These are phyloP conservation scores for Punctularia strigosozonata DNA, from an alignment of 768 basidiomycete genomes.

Conservation along the genomic window DNA sequence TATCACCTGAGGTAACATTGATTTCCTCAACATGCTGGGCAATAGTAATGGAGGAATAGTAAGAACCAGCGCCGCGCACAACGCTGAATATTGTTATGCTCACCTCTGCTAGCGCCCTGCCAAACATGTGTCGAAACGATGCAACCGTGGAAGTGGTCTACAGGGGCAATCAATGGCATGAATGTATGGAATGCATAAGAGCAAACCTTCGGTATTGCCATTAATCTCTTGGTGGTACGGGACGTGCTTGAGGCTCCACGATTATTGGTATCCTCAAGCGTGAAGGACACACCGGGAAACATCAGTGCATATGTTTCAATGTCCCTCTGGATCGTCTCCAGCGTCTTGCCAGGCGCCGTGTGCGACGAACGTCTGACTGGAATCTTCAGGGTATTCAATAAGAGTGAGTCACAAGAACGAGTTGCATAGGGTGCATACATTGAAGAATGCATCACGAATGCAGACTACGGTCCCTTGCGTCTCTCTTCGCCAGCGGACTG, in stretches of 20 bases:
- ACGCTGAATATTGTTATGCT: constrained; percentile 9
- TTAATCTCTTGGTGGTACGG: constrained; percentile 29
- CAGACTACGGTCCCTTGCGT: constrained; percentile 70
- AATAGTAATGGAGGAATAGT: constrained; percentile 3
- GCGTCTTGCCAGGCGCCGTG: constrained; percentile 40
- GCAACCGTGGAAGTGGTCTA: constrained; percentile 56
- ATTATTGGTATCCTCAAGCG: constrained; percentile 45
- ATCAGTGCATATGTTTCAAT: constrained; percentile 65
- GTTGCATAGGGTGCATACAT: constrained; percentile 33
- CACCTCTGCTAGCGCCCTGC: constrained; percentile 61
- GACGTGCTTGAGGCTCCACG: constrained; percentile 19
- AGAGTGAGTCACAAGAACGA: constrained; percentile 4
- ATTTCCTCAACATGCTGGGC: constrained; percentile 61
- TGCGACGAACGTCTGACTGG: constrained; percentile 74
- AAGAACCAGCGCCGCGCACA: neutral
- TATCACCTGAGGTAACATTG: constrained; percentile 29
- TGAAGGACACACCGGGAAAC: constrained; percentile 59
- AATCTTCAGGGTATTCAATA: constrained; percentile 32
- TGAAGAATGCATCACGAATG: constrained; percentile 84
- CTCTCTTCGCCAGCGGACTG: constrained; percentile 66
- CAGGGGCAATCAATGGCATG: neutral
- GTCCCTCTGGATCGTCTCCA: constrained; percentile 60
- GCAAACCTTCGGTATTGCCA: constrained; percentile 59
- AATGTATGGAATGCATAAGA: neutral
- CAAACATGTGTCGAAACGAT: constrained; percentile 65